Conservation (phyloP, 805 yeast genomes). For the Kodamaea hsintzibuensis region DNA sequence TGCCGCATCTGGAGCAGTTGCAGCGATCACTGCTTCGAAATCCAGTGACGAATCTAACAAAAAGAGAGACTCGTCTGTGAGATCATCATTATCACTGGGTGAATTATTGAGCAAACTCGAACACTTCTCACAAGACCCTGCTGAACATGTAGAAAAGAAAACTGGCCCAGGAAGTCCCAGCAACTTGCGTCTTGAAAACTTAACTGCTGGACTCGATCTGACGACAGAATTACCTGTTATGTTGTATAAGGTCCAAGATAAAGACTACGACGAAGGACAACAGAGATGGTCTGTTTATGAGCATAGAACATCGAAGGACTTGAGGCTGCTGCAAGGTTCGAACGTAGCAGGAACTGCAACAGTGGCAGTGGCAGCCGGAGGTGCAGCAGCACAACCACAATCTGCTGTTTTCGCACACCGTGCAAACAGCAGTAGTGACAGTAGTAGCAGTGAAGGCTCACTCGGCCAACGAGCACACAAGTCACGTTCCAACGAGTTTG, state of each 20-base stretch:
- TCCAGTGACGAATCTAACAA: not conserved
- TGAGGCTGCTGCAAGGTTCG: not conserved
- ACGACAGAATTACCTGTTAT: slow-evolving; percentile 28
- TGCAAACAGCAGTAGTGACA: slow-evolving; percentile 1
- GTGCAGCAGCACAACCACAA: slow-evolving; percentile 6
- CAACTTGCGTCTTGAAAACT: slow-evolving; percentile 12
- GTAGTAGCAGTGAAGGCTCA: slow-evolving; percentile 4
- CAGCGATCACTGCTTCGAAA: not conserved
- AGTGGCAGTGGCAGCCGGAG: not conserved
- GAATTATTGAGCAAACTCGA: slow-evolving; percentile 30
- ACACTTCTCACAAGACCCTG: not conserved
- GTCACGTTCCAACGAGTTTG: not conserved
- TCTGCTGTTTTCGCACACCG: slow-evolving; percentile 4
- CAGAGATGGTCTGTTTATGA: slow-evolving; percentile 29
- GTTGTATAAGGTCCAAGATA: slow-evolving; percentile 33
- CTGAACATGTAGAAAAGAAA: not conserved
- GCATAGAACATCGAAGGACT: slow-evolving; percentile 11
- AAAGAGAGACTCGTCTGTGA: slow-evolving; percentile 10
- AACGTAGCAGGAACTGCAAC: not conserved
- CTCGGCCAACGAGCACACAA: not conserved
- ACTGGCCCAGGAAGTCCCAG: slow-evolving; percentile 2
- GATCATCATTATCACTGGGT: slow-evolving; percentile 29
- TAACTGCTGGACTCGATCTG: slow-evolving; percentile 32
- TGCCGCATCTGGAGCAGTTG: slow-evolving; percentile 1
- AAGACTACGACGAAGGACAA: slow-evolving; percentile 23